Evolutionary conservation across 139 green algal genomes (phyloP).

Genomic region (Eudorina sp.): DNA sequence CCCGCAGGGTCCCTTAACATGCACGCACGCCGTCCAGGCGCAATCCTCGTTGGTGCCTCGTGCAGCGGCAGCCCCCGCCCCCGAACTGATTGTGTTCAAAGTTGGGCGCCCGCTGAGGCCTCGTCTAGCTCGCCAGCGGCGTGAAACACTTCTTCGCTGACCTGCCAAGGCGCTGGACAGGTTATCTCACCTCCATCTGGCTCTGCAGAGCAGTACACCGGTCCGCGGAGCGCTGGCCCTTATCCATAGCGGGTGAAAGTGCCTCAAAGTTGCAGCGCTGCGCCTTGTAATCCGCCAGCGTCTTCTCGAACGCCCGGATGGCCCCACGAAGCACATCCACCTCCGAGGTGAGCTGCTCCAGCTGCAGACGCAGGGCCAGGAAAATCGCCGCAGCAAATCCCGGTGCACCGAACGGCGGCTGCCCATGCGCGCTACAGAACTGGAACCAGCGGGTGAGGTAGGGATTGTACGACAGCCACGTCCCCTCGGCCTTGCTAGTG

Average conservation of each 20-base stretch:
- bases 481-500: not conserved
- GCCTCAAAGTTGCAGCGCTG: slow-evolving; percentile 4
- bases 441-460: too few species aligned
- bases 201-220: not conserved
- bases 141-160: too few species aligned
- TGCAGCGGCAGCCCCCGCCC: too few species aligned
- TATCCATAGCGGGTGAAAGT: not conserved
- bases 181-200: slow-evolving; percentile 46
- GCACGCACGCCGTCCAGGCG: too few species aligned
- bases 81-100: too few species aligned
- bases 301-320: not conserved
- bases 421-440: too few species aligned
- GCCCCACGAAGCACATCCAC: not conserved
- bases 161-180: too few species aligned
- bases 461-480: not conserved
- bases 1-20: too few species aligned
- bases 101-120: too few species aligned
- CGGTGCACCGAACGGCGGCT: too few species aligned
- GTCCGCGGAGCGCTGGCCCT: slow-evolving; percentile 7
- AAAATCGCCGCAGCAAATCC: not conserved
- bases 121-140: too few species aligned
- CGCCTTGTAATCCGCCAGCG: slow-evolving; percentile 40
- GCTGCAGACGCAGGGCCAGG: slow-evolving; percentile 19
- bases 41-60: too few species aligned
- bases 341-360: slow-evolving; percentile 5